Evolutionary conservation across 495 filamentous ascomycete genomes (phyloP), one percentile per base, ranked within the genome.

Genomic region (Gamarada debralockiae): DNA sequence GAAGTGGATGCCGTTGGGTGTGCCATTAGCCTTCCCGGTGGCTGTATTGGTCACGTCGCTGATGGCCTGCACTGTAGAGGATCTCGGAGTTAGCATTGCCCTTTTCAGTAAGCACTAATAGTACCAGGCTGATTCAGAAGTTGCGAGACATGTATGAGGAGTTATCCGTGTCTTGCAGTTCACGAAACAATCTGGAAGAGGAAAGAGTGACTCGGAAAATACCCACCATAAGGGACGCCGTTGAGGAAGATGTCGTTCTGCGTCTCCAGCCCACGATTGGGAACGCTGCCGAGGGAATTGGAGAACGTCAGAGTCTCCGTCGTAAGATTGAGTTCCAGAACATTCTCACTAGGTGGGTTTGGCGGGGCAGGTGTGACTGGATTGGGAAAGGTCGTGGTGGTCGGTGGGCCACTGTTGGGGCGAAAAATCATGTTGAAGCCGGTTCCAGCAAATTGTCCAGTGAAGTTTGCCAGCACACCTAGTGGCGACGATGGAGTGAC

Each of bases 321-420:
- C 13, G 59, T 61, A 2, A 61, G 47, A 29, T 61, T 61, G 15
- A 61, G 45, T 29, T 61, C 55, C 27, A 61, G 48, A 18, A 61
- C 41, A 36, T 54, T 58, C 20, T 58, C 59, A 33, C 43, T 55
- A 2, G 55, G 55, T 7, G 24, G 39, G 36, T 2, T 3, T 27
- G 52, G 42, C 6, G 36, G 36, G 6, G 34, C 21, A 8, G 36
- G 21, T 3, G 15, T 6, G 18, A 41, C 36, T 3, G 33, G 4
- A 18, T 53, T 53, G 2, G 51, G 51, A 27, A 53, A 53, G 2
- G 25, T 38, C 13, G 41, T 46, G 7, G 17, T 43, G 7, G 42
- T 46, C 14, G 51, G 52, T 9, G 45, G 45, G 1, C 22, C 36
- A 20, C 15, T 48, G n/a, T 55, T 48, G 5, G 52, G 52, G 10